Conservation (phyloP, 1,139 yeast species). For the Groenewaldozyma auringiensis region DNA sequence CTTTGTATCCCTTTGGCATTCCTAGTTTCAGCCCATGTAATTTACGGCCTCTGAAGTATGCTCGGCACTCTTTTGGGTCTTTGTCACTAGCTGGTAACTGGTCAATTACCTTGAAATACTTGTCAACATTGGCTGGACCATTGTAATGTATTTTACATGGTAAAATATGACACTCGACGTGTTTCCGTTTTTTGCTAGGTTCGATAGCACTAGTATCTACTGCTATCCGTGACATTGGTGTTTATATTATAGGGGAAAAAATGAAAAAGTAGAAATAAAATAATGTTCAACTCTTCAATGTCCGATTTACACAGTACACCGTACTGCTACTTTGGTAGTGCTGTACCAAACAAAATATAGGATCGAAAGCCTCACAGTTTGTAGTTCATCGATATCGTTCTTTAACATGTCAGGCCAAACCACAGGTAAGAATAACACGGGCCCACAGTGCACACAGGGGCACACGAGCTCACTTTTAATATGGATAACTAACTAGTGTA, state of each 20-base stretch:
- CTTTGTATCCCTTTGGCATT: slow-evolving; percentile 8
- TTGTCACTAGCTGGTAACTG: slow-evolving; percentile 1
- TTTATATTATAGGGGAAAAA: not conserved
- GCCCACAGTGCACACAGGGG: not conserved
- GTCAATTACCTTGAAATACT: slow-evolving; percentile 5
- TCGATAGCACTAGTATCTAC: not conserved
- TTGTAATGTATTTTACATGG: slow-evolving; percentile 25
- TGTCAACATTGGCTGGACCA: slow-evolving; percentile 20
- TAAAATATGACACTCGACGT: slow-evolving; percentile 9
- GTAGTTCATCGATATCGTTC: no score
- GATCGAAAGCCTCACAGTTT: no score
- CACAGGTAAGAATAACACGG: slow-evolving; percentile 14
- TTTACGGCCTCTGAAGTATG: slow-evolving; percentile 23
- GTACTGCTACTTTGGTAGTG: no score
- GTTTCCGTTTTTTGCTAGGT: not conserved
- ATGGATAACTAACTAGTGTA: slow-evolving; percentile 10
- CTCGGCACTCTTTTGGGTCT: slow-evolving; percentile 6
- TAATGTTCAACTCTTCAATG: no score
- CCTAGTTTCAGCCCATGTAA: slow-evolving; percentile 18
- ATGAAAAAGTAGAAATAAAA: no score
- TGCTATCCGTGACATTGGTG: slow-evolving; percentile 1
- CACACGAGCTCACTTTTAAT: not conserved
- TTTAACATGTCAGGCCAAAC: slow-evolving; percentile 14
- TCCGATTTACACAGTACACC: no score
- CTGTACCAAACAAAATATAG: no score